Evolutionary conservation across 2,329 filamentous ascomycete genomes (phyloP), one percentile per base, ranked within the genome.

Genomic region (Aspergillus vadensis): DNA sequence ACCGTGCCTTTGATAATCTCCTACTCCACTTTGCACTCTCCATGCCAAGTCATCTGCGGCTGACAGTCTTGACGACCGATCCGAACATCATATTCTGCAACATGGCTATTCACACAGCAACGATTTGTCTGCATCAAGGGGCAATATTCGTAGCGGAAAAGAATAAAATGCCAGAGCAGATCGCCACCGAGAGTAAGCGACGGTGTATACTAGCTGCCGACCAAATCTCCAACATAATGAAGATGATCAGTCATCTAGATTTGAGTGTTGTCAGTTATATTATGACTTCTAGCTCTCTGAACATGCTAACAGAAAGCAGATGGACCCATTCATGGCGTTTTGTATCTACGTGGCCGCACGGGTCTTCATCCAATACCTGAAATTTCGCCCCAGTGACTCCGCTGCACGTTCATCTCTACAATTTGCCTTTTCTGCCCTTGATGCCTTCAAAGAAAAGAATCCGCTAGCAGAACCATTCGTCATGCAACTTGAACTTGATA

Each of bases 111-210:
- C 93, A 98, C 74, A 97, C 95, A 0, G 96, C 93, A 1, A 92
- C 92, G 1, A 98, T 99, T 57, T 98, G 94, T 74, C 81, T 99
- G n/a, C 95, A 99, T 71, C 95, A 99, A 78, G 95, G 94, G 2
- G 95, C 95, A 25, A 98, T 99, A 19, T 97, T 94, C 83, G 98
- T 97, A 74, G 92, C 93, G 0, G 94, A 98, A 70, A 95, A 92
- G 77, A 90, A 97, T 75, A 86, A 87, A 56, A 80, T 97, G 62
- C 88, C 91, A 0, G 80, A 85, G 1, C 88, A 89, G 17, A 88
- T 97, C 50, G 88, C 91, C 64, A 87, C 90, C 1, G 94, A 98
- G 73, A 97, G 93, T 75, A 97, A 97, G 75, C 86, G 95, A 14
- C 86, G 95, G 63, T 98, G 95, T 70, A 92, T 98, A 61, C 92